Base-by-base conservation (phyloP, 2,329 filamentous ascomycete species). In the Xylariaceae sp. region DNA sequence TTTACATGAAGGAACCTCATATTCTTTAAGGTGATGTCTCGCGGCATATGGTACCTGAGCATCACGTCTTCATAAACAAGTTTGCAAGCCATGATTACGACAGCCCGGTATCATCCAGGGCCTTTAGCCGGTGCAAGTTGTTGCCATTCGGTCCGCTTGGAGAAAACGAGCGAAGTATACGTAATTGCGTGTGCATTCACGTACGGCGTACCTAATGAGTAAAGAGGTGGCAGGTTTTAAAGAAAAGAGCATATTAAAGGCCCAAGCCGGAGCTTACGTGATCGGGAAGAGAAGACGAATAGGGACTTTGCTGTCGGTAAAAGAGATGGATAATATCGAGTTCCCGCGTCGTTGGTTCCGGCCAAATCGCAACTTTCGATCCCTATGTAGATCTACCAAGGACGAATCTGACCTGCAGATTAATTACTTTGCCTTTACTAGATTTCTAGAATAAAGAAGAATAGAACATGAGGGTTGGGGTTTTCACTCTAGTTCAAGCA, bases 271-370 rank as follows among this genome's bases (percentile, higher is more conserved):
- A 42, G 52, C 51, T 61, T 57, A 59, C 57, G 54, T 59, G 57
- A 46, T 45, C 62, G 56, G 56, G 65, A 40, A 66, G 62, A 59
- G 54, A 18, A 51, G 49, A 48, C 47, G 46, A 40, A 32, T 29
- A 57, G 58, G 62, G 57, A 50, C 20, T 21, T 48, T 52, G 48
- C 44, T 59, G 54, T 63, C 62, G 65, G 63, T 66, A 67, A 65
- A 65, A 65, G 59, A 29, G 60, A 48, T 50, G 50, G 51, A 48
- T 60, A 65, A 62, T 60, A 61, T 54, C 55, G 53, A 44, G 49
- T 56, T 54, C 57, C 50, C 57, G 59, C 52, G 54, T 52, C 50
- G 63, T 62, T 65, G 59, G 59, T 59, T 60, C 57, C 57, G 46
- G 52, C 44, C 49, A 44, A 26, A 60, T 64, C 51, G 57, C 46